Conservation (phyloP, 163 green algal genomes). For the Chloromonas sp. region DNA sequence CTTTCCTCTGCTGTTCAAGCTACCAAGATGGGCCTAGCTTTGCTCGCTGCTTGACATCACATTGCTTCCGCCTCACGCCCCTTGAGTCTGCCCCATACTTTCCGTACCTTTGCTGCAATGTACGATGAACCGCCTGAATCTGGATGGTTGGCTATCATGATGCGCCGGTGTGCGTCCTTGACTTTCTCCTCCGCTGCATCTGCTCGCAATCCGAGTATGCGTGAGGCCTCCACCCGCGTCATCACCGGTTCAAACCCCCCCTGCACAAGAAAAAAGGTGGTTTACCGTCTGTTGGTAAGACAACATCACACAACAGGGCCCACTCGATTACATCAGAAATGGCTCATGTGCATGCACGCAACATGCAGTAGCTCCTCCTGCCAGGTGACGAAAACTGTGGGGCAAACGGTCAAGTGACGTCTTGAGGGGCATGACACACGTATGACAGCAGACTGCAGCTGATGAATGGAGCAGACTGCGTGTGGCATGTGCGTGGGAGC, state of each 20-base stretch:
- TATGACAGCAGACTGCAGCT: not conserved
- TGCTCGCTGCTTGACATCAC: not conserved
- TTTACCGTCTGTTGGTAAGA: not conserved
- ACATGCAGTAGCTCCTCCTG: not conserved
- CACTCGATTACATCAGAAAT: too few relatives aligned
- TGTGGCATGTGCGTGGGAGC: too few relatives aligned
- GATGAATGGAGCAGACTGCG: too few relatives aligned
- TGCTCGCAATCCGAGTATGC: conserved; percentile 93
- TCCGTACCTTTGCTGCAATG: conserved; percentile 2
- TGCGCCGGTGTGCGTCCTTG: conserved; percentile 88
- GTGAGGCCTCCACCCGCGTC: conserved; percentile 85
- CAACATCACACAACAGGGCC: too few relatives aligned
- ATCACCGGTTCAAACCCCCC: conserved; percentile 87
- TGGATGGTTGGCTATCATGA: conserved; percentile 99
- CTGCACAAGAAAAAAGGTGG: conserved; percentile 24
- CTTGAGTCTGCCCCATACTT: not conserved
- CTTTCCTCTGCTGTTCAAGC: not conserved
- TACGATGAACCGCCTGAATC: conserved; percentile 52
- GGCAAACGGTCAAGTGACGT: not conserved
- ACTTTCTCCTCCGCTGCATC: conserved; percentile 74
- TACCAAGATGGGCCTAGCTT: too few relatives aligned
- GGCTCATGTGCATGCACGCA: not conserved
- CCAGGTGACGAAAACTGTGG: not conserved
- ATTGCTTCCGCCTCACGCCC: not conserved
- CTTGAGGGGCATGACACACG: not conserved